Evolutionary conservation across 495 filamentous ascomycete genomes (phyloP).

Genomic region (Talaromyces liani): DNA sequence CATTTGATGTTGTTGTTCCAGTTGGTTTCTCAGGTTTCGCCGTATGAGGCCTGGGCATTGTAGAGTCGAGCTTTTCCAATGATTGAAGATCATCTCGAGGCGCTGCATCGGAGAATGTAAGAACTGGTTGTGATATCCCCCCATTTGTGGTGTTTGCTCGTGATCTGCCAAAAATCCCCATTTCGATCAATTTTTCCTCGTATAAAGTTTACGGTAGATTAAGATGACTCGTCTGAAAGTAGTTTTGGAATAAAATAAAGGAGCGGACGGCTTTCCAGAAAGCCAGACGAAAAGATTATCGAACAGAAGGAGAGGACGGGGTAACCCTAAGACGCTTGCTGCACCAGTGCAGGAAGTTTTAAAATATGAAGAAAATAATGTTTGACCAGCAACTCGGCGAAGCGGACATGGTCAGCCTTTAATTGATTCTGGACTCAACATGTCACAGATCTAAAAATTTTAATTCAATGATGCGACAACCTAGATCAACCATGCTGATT

Average conservation of each 20-base stretch:
- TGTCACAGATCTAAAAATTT: neutral
- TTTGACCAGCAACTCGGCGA: neutral
- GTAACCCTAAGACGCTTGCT: neutral
- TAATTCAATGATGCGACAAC: neutral
- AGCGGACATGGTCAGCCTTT: neutral
- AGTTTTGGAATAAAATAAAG: conserved; percentile 15
- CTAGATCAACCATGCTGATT: neutral
- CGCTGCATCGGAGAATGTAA: conserved; percentile 27
- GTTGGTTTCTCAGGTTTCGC: neutral
- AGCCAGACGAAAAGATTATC: conserved; percentile 21
- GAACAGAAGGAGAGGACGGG: conserved; percentile 11
- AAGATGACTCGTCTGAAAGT: neutral
- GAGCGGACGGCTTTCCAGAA: conserved; percentile 46
- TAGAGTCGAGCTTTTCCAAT: conserved; percentile 9
- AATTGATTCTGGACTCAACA: neutral
- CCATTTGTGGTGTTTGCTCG: conserved; percentile 18
- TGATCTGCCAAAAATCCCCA: conserved; percentile 23
- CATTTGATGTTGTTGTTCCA: neutral
- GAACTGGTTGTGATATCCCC: conserved; percentile 29
- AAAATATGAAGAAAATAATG: neutral
- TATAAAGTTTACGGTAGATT: conserved; percentile 4
- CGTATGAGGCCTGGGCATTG: neutral
- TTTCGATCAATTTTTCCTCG: conserved; percentile 17
- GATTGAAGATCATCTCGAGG: conserved; percentile 26
- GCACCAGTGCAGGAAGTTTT: neutral